Evolutionary conservation across 192 early-diverging fungal species (phyloP).

Genomic region (Linnemannia elongata): DNA sequence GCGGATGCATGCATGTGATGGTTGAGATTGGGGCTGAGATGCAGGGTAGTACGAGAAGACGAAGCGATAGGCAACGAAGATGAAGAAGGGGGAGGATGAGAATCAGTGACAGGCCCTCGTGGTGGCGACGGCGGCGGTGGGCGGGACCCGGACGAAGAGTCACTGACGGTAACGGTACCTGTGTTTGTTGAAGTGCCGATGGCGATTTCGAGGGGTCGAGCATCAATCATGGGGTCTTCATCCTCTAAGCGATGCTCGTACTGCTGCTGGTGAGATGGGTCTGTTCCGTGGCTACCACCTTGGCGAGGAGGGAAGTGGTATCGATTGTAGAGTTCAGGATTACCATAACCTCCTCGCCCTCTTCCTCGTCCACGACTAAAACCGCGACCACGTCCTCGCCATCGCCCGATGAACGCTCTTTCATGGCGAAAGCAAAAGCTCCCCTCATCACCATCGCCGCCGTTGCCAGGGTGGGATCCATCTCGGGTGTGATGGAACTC

Average conservation of each 20-base stretch:
- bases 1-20: not conserved
- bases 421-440: not conserved
- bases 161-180: not conserved
- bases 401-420: not conserved
- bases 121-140: not conserved
- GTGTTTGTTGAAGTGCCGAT: not conserved
- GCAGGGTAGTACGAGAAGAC: not conserved
- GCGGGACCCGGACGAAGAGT: not conserved
- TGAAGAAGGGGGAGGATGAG: not conserved
- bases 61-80: not conserved
- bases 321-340: not conserved
- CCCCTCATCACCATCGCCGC: not conserved
- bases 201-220: not conserved
- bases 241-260: not conserved
- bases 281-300: not conserved
- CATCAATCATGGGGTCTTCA: not conserved
- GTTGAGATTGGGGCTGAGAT: not conserved
- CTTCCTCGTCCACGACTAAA: not conserved
- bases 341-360: not conserved
- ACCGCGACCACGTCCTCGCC: not conserved
- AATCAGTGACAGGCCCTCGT: too few species aligned
- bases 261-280: not conserved
- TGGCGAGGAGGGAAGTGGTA: not conserved
- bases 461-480: not conserved
- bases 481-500: not conserved